Evolutionary conservation across 23 red algal genomes (phyloP), one percentile per base, ranked within the genome.

Genomic region (Pyropia haitanensis): DNA sequence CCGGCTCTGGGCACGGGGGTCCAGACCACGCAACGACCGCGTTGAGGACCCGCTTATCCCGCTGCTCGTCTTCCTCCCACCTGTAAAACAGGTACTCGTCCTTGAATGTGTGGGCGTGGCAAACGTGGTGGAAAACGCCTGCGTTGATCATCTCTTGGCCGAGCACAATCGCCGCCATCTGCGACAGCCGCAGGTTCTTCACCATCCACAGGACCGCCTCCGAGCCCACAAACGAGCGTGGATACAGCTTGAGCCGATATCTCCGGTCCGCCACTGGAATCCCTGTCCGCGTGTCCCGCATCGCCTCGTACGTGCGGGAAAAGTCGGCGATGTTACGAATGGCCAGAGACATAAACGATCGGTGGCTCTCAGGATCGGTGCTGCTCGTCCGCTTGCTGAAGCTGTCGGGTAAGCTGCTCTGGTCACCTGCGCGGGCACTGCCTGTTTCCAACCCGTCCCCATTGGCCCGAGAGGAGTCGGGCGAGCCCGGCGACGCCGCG

Each of bases 101-200:
- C 49, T 88, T 88, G 67, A 88, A 88, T 2, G 51, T 31, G 50
- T 88, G 84, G 20, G 68, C 84, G 23, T 70, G 51, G 58, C 74
- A 88, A 17, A 88, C 84, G 63, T 88, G 84, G 55, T 88, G 84
- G 51, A 88, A 79, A 30, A 63, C 61, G 17, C 73, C 84, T 8
- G 60, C 67, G 25, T 83, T 53, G 34, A 72, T 48, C 52, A 83
- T 24, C 58, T 18, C 54, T 21, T 66, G 53, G 18, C 68, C 79
- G 18, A 83, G 46, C 26, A 34, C 57, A 2, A 73, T 34, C 51
- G 79, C 79, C 14, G 63, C 60, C 55, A 63, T 61, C 32, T 31
- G 46, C 4, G 79, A 66, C 23, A 58, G 51, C n/a, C 18, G 28
- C 18, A 49, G 18, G 1, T 67, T 27, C 48, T 63, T 21, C 4